phyloP scores from a whole-genome alignment of 1,139 yeast species.

The Debaryomyces coudertii region DNA sequence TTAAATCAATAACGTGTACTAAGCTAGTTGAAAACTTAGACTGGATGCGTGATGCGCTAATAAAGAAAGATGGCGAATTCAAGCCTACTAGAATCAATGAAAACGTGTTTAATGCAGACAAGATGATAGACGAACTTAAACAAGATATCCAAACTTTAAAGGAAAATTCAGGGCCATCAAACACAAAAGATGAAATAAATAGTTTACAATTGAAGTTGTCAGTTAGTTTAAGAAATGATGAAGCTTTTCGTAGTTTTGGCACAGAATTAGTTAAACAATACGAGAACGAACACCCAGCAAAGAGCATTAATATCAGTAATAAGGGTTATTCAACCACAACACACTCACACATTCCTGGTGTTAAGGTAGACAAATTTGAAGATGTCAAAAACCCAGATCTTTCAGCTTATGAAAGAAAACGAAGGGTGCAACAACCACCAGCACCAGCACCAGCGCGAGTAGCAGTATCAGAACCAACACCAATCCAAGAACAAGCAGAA shows the following conservation, averaged over 20 bases:
- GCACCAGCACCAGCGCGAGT: not conserved
- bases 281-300: slow-evolving; percentile 19
- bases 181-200: slow-evolving; percentile 3
- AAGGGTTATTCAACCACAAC: slow-evolving; percentile 14
- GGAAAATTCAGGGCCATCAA: slow-evolving; percentile 3
- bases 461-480: not conserved
- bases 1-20: slow-evolving; percentile 45
- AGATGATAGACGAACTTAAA: slow-evolving; percentile 21
- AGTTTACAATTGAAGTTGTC: slow-evolving; percentile 10
- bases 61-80: slow-evolving; percentile 15
- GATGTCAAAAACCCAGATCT: slow-evolving; percentile 31
- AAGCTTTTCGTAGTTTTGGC: slow-evolving; percentile 13
- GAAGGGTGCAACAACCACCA: not conserved
- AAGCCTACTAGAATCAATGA: slow-evolving; percentile 27
- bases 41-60: slow-evolving; percentile 29
- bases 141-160: slow-evolving; percentile 23
- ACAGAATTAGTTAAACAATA: slow-evolving; percentile 20
- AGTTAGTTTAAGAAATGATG: slow-evolving; percentile 13
- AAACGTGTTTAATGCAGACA: slow-evolving; percentile 22
- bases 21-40: slow-evolving; percentile 42
- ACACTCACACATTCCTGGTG: slow-evolving; percentile 4
- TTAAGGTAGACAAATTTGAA: slow-evolving; percentile 24
- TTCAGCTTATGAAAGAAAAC: slow-evolving; percentile 8
- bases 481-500: not conserved
- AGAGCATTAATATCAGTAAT: slow-evolving; percentile 18